phyloP scores from a whole-genome alignment of 352 stramenopile species.

The Phytophthora podocarpi region DNA sequence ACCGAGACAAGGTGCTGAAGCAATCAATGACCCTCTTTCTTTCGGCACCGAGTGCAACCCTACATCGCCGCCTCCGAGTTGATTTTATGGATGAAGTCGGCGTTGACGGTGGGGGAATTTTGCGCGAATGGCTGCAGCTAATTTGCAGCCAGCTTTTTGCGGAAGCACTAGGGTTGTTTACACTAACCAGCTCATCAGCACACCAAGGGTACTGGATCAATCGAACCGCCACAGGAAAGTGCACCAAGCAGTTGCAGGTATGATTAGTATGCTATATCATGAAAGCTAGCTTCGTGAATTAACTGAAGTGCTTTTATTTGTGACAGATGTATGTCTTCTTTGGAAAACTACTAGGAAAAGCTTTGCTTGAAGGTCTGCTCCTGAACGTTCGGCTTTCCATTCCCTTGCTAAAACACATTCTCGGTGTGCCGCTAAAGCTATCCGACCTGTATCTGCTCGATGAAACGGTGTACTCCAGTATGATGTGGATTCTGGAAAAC shows the following conservation, averaged over 20 bases:
- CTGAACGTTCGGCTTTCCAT: constrained; percentile 70
- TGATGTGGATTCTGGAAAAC: constrained; percentile 67
- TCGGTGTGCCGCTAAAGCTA: constrained; percentile 57
- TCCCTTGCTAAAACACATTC: constrained; percentile 74
- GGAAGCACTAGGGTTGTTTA: constrained; percentile 57
- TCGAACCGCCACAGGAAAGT: constrained; percentile 27
- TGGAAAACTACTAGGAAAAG: constrained; percentile 69
- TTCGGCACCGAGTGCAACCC: constrained; percentile 43
- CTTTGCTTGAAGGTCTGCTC: constrained; percentile 73
- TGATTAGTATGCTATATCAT: background rate
- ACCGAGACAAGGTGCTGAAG: constrained; percentile 71
- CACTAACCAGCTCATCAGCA: constrained; percentile 40
- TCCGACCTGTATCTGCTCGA: constrained; percentile 74
- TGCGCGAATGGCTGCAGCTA: constrained; percentile 83
- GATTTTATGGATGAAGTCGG: constrained; percentile 87
- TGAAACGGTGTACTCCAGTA: constrained; percentile 72
- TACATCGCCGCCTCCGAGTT: constrained; percentile 79
- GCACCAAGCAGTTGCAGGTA: constrained; percentile 51
- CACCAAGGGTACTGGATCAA: constrained; percentile 77
- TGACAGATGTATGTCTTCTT: constrained; percentile 83
- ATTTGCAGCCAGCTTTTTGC: constrained; percentile 70
- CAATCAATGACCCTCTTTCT: constrained; percentile 71
- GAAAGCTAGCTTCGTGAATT: background rate
- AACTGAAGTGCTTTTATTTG: background rate
- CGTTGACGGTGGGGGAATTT: constrained; percentile 75